phyloP scores from a whole-genome alignment of 164 flowering plant genomes.

The Buxus sempervirens region DNA sequence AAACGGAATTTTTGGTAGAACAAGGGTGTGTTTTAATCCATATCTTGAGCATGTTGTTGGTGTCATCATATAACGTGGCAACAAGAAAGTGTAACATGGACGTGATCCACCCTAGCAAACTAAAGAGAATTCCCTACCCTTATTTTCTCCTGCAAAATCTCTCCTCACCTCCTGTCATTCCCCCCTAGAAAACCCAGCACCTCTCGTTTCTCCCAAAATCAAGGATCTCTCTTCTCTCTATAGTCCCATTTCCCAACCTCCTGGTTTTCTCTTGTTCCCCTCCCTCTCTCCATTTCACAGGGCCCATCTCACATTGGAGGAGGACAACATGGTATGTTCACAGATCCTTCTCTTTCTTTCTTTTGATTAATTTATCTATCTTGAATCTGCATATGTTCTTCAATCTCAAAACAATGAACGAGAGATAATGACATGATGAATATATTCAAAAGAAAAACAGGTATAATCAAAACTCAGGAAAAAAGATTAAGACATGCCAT shows the following conservation, averaged over 20 bases:
- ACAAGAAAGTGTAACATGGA: conserved; percentile 16
- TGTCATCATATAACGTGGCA: conserved; percentile 5
- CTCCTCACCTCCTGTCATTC: conserved; percentile 27
- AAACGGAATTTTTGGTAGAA: too few species aligned
- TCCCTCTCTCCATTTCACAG: conserved; percentile 3
- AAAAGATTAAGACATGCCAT: too few species aligned
- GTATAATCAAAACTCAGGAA: background rate
- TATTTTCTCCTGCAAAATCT: conserved; percentile 31
- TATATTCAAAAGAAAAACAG: background rate
- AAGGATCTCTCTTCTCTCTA: conserved; percentile 20
- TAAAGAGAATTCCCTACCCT: conserved; percentile 12
- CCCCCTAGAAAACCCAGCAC: conserved; percentile 13
- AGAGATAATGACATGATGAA: background rate
- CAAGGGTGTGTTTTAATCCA: too few species aligned
- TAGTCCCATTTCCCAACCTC: conserved; percentile 5
- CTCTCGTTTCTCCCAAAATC: conserved; percentile 17
- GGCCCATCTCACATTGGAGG: conserved; percentile 1
- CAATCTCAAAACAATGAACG: background rate
- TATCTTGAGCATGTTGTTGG: too few species aligned
- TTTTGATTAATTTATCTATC: background rate
- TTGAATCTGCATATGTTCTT: background rate
- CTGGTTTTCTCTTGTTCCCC: background rate
- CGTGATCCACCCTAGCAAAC: conserved; percentile 11
- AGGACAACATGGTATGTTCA: conserved; percentile 27
- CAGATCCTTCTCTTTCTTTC: conserved; percentile 4